Evolutionary conservation across 176 grass and related monocot species (phyloP).

Genomic region (Olyra latifolia): DNA sequence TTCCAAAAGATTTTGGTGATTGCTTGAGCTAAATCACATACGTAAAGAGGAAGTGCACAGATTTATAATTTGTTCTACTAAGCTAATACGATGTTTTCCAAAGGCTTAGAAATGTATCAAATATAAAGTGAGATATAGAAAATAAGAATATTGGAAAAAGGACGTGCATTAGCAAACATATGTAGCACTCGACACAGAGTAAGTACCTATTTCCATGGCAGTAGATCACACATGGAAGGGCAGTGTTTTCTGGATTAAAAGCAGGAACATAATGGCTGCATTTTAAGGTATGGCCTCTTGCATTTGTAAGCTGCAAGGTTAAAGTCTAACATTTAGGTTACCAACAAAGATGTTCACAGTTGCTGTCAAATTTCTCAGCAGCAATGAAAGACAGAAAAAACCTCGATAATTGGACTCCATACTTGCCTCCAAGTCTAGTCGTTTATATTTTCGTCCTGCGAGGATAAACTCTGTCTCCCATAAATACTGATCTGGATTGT

Average conservation of each 20-base stretch:
- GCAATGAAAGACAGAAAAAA: conserved; percentile 57
- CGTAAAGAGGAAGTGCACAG: neutral
- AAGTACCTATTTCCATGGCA: conserved; percentile 96
- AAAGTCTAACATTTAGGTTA: conserved; percentile 34
- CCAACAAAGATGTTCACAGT: conserved; percentile 9
- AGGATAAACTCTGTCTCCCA: conserved; percentile 89
- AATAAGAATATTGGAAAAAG: conserved; percentile 28
- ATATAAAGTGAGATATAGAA: conserved; percentile 12
- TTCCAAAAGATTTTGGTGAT: conserved; percentile 34
- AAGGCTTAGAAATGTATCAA: conserved; percentile 18
- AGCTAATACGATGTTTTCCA: conserved; percentile 2
- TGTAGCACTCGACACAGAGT: neutral
- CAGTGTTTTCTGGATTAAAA: conserved; percentile 56
- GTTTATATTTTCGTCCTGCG: conserved; percentile 83
- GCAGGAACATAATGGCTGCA: conserved; percentile 96
- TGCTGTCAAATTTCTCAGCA: conserved; percentile 36
- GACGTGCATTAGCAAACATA: conserved; percentile 24
- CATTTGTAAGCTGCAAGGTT: conserved; percentile 79
- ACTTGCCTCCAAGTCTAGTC: conserved; percentile 99
- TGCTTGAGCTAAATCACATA: conserved; percentile 16
- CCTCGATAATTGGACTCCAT: conserved; percentile 69
- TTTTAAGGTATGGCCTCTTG: conserved; percentile 74
- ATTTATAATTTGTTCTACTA: conserved; percentile 11
- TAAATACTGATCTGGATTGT: conserved; percentile 97
- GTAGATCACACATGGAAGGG: conserved; percentile 91